Percentiles rank a stretch among this genome's conserved stretches.
phyloP scores from a whole-genome alignment of 345 rosid genomes.

The Eucalyptus pauciflora region DNA sequence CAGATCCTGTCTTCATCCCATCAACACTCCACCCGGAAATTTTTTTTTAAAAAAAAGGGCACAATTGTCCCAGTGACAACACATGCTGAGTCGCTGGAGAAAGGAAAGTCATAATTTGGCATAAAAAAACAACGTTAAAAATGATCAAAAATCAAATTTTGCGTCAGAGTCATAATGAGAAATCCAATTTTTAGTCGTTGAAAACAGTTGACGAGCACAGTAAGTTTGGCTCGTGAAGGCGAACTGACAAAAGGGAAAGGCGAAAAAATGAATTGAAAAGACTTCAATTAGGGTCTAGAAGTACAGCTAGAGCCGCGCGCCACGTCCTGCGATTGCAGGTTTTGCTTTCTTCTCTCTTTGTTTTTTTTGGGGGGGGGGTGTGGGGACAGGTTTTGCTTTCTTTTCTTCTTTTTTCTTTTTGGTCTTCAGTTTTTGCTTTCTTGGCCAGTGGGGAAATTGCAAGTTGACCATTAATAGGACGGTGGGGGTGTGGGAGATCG shows the following conservation, averaged over 20 bases:
- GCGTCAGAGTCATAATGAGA: background rate
- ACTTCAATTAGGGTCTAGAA: background rate
- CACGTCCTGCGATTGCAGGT: background rate
- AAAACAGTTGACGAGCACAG: background rate
- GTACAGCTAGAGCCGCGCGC: background rate
- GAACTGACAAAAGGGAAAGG: background rate
- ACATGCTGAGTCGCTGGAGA: background rate
- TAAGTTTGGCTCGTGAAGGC: background rate
- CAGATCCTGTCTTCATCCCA: background rate
- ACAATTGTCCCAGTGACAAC: background rate
- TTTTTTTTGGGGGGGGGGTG: too few species aligned
- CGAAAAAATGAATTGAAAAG: background rate
- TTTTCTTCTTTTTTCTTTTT: fast-evolving
- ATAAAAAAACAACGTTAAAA: too few species aligned
- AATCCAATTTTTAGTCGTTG: background rate
- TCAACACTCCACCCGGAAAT: background rate
- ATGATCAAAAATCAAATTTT: background rate
- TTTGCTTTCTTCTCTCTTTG: background rate
- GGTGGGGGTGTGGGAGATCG: background rate
- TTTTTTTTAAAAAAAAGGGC: background rate
- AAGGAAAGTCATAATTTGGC: too few species aligned
- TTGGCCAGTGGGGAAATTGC: background rate
- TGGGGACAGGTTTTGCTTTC: too few species aligned
- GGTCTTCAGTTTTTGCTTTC: background rate
- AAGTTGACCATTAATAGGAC: background rate